Base-by-base conservation (phyloP, 129 eudicot genomes). In the Logfia minima region DNA sequence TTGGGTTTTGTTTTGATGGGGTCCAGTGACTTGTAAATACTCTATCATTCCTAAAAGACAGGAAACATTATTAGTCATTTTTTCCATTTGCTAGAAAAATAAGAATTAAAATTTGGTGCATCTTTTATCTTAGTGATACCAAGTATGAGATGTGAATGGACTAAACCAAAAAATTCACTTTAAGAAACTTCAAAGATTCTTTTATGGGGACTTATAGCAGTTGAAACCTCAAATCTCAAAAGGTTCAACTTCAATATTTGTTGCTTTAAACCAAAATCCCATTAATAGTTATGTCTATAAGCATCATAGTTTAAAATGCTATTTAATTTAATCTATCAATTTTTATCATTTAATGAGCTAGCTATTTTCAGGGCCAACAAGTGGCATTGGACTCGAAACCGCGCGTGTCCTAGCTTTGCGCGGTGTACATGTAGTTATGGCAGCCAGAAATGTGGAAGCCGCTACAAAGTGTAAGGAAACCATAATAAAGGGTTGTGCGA, bases 351-450 rank as follows among this genome's bases (percentile, higher is more conserved):
- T 70, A 70, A 78, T 5, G 45, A 22, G n/a, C 13, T 79, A 18
- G 52, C 6, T 16, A 6, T 29, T 69, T 70, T 11, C 90, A 94
- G 98, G 98, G 70, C 96, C 98, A 32, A 87, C 98, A 79, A 94
- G 96, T 85, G 97, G 98, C 10, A 88, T 94, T 31, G 98, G 98
- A 22, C 71, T 82, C 62, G 98, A 91, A 79, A 91, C 96, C 1
- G 66, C 97, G 1, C 90, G 96, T 52, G 92, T 89, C 77, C 98
- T 94, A 53, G 98, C 92, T 31, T 66, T 80, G 82, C 85, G 81
- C n/a, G 98, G 98, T 31, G 97, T 85, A 28, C 93, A 91, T 87
- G 93, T 94, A 21, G 80, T 94, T 58, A 94, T 94, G 97, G 98
- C 98, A 24, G 96, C 93, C 24, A 91, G 98, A 52, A 91, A 91